Evolutionary conservation across 768 basidiomycete genomes (phyloP).

Genomic region (Fomitopsis serialis): DNA sequence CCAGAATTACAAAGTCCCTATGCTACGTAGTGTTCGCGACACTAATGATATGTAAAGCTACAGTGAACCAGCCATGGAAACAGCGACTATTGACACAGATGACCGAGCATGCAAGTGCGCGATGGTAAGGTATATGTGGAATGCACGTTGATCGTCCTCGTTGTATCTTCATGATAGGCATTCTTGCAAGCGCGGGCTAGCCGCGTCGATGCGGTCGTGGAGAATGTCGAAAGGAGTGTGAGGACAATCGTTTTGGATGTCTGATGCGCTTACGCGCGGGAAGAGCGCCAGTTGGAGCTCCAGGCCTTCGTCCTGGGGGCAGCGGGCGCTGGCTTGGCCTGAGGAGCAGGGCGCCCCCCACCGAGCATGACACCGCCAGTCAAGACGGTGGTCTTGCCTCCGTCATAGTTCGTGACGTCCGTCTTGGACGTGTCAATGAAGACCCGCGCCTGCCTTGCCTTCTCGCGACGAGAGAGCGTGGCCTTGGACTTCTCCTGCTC

Average conservation of each 20-base stretch:
- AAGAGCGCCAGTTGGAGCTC: conserved; percentile 50
- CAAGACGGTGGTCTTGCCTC: conserved; percentile 83
- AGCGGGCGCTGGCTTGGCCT: conserved; percentile 27
- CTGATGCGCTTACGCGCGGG: conserved; percentile 35
- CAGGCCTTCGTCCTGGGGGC: conserved; percentile 19
- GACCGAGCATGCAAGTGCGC: conserved; percentile 7
- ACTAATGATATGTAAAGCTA: conserved; percentile 18
- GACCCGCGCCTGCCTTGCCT: conserved; percentile 62
- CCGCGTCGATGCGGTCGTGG: conserved; percentile 14
- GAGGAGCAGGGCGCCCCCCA: conserved; percentile 23
- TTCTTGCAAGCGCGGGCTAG: conserved; percentile 11
- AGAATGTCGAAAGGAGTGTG: conserved; percentile 14
- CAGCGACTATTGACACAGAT: conserved; percentile 10
- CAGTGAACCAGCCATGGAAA: conserved; percentile 18
- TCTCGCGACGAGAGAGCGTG: conserved; percentile 65
- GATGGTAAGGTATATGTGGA: conserved; percentile 7
- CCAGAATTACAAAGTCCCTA: conserved; percentile 19
- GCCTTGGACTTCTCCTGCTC: conserved; percentile 24
- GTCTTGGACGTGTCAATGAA: conserved; percentile 71
- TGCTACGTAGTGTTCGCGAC: conserved; percentile 19
- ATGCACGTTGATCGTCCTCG: conserved; percentile 10
- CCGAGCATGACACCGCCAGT: conserved; percentile 83
- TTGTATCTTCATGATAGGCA: conserved; percentile 14
- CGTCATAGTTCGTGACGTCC: conserved; percentile 81
- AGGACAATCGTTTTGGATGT: not conserved